These are phyloP conservation scores for Smallanthus sonchifolius DNA, from an alignment of 129 eudicot genomes.

Conservation along the genomic window DNA sequence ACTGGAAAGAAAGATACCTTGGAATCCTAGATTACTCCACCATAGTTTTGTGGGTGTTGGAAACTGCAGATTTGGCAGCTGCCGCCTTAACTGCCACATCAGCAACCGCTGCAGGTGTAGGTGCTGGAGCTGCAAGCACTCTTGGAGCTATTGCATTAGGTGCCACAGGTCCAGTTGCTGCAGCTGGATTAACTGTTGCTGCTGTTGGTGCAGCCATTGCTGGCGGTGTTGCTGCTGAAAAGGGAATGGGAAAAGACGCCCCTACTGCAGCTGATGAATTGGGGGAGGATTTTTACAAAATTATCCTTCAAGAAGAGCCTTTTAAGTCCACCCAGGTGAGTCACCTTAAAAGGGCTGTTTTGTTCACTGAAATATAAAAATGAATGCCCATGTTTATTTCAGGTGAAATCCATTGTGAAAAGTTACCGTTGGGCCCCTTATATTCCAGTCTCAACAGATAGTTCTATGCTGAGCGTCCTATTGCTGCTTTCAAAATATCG, in stretches of 20 bases:
- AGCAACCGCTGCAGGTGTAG: slow-evolving; percentile 82
- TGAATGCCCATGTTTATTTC: slow-evolving; percentile 6
- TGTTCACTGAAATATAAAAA: neutral
- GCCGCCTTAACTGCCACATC: slow-evolving; percentile 72
- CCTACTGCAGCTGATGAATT: slow-evolving; percentile 67
- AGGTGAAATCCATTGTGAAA: slow-evolving; percentile 80
- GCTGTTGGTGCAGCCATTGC: slow-evolving; percentile 90
- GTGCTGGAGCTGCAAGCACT: slow-evolving; percentile 83
- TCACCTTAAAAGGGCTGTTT: neutral
- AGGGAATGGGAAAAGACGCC: slow-evolving; percentile 70
- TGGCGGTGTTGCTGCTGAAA: slow-evolving; percentile 75
- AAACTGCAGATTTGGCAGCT: slow-evolving; percentile 78
- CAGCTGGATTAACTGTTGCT: slow-evolving; percentile 64
- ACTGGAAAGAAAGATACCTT: slow-evolving; percentile 78
- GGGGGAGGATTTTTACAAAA: slow-evolving; percentile 92
- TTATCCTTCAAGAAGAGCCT: slow-evolving; percentile 88
- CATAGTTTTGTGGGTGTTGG: slow-evolving; percentile 82
- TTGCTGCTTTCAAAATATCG: slow-evolving; percentile 80
- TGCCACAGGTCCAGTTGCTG: slow-evolving; percentile 73
- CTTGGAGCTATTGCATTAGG: slow-evolving; percentile 82
- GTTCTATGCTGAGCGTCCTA: slow-evolving; percentile 83
- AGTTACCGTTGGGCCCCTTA: slow-evolving; percentile 82
- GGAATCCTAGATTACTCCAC: slow-evolving; percentile 91
- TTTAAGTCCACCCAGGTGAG: slow-evolving; percentile 82
- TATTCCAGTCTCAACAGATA: slow-evolving; percentile 74